phyloP scores from a whole-genome alignment of 176 grass and related monocot species.

The Eragrostis nindensis region DNA sequence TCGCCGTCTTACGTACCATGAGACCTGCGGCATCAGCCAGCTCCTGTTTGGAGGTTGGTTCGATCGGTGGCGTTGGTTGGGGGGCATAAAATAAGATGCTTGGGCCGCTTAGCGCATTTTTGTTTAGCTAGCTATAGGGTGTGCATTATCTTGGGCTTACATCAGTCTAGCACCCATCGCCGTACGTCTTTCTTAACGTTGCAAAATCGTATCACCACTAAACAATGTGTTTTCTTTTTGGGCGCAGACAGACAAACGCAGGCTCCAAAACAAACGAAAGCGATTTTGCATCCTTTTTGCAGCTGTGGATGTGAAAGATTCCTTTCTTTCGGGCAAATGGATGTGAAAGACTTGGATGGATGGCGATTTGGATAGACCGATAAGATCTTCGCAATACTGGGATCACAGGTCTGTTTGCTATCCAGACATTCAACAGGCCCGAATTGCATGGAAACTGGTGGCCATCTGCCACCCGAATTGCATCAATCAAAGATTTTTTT shows the following conservation, averaged over 20 bases:
- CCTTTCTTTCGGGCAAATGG: neutral
- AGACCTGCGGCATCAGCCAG: neutral
- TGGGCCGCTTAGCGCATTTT: neutral
- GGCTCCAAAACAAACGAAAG: neutral
- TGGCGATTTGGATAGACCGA: neutral
- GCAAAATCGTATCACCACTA: neutral
- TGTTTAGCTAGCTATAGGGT: neutral
- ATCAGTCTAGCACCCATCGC: neutral
- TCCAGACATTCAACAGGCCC: neutral
- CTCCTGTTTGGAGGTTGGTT: neutral
- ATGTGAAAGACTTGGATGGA: neutral
- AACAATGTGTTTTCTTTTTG: neutral
- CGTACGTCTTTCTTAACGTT: neutral
- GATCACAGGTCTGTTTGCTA: neutral
- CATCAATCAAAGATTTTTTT: neutral
- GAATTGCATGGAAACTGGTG: neutral
- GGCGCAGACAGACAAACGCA: constrained; percentile 12
- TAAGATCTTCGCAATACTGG: neutral
- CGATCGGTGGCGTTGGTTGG: neutral
- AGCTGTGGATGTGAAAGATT: neutral
- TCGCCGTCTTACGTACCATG: neutral
- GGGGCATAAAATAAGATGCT: neutral
- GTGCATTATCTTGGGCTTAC: neutral
- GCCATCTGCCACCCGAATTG: neutral
- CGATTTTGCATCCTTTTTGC: neutral